These are phyloP conservation scores for Gautieria morchelliformis DNA, from an alignment of 768 basidiomycete species.

Conservation along the genomic window DNA sequence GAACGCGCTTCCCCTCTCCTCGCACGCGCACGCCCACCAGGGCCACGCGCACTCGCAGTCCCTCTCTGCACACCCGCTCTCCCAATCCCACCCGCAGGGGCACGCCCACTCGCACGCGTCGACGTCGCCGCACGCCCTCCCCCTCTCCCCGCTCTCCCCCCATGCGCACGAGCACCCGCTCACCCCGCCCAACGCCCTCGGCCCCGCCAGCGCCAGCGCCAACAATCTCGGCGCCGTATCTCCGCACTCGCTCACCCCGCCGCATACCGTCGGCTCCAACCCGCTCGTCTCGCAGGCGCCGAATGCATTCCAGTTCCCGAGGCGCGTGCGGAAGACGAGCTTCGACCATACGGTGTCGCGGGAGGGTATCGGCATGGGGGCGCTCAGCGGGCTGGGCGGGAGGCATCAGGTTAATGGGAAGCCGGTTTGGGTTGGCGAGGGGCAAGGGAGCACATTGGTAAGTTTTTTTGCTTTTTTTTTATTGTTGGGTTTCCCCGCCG, in stretches of 20 bases:
- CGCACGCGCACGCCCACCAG: too few species aligned
- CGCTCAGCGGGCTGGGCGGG: conserved; percentile 15
- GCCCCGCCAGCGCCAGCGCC: conserved; percentile 14
- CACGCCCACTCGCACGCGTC: too few species aligned
- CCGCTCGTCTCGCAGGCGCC: background rate
- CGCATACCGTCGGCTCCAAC: background rate
- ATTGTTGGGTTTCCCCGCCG: too few species aligned
- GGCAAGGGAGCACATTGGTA: conserved; percentile 25
- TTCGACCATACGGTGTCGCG: conserved; percentile 86
- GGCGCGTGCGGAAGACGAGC: conserved; percentile 86
- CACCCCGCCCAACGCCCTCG: conserved; percentile 9
- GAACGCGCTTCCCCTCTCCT: too few species aligned
- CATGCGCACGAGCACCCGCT: conserved; percentile 20
- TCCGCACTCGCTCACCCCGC: background rate
- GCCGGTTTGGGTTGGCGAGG: conserved; percentile 38
- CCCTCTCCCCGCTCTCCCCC: conserved; percentile 12
- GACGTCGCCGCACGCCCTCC: too few species aligned
- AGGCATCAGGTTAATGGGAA: conserved; percentile 78
- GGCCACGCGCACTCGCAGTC: too few species aligned
- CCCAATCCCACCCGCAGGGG: too few species aligned
- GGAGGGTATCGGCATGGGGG: conserved; percentile 46
- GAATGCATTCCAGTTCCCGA: conserved; percentile 43
- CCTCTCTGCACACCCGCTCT: too few species aligned
- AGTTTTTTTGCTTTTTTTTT: conserved; percentile 23
- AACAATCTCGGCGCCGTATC: conserved; percentile 28